Evolutionary conservation across 768 basidiomycete species (phyloP).

Genomic region (Russula foetens): DNA sequence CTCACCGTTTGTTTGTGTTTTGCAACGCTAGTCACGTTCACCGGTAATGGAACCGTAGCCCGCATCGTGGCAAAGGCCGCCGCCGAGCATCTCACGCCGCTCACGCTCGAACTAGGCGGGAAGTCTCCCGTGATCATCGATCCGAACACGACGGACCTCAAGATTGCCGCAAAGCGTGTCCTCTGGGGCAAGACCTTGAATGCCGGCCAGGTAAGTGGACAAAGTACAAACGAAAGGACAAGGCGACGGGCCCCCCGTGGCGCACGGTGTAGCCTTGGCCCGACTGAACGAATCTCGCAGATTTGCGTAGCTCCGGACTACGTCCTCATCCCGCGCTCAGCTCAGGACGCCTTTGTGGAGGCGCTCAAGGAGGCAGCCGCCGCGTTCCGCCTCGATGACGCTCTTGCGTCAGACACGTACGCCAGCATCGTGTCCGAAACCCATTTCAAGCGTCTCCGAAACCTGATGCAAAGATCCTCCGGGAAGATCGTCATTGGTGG

Average conservation of each 20-base stretch:
- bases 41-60: conserved; percentile 30
- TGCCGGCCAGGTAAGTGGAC: conserved; percentile 45
- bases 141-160: conserved; percentile 35
- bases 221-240: background rate
- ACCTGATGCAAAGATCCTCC: conserved; percentile 44
- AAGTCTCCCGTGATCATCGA: conserved; percentile 41
- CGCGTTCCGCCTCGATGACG: conserved; percentile 47
- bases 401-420: conserved; percentile 36
- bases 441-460: conserved; percentile 47
- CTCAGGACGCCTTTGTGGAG: conserved; percentile 40
- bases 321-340: conserved; percentile 32
- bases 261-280: background rate
- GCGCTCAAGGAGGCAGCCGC: conserved; percentile 37
- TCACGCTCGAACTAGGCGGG: conserved; percentile 36
- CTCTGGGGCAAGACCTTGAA: conserved; percentile 62
- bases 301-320: conserved; percentile 40
- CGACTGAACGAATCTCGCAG: conserved; percentile 19
- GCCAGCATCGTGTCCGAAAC: conserved; percentile 44
- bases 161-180: conserved; percentile 52
- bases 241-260: background rate
- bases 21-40: conserved; percentile 31
- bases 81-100: conserved; percentile 35
- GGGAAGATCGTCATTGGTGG: conserved; percentile 52
- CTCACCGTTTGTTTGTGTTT: conserved; percentile 14
- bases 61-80: conserved; percentile 35